Evolutionary conservation across 1,284 basidiomycete species (phyloP), one percentile per base, ranked within the genome.

Genomic region (Meira nashicola): DNA sequence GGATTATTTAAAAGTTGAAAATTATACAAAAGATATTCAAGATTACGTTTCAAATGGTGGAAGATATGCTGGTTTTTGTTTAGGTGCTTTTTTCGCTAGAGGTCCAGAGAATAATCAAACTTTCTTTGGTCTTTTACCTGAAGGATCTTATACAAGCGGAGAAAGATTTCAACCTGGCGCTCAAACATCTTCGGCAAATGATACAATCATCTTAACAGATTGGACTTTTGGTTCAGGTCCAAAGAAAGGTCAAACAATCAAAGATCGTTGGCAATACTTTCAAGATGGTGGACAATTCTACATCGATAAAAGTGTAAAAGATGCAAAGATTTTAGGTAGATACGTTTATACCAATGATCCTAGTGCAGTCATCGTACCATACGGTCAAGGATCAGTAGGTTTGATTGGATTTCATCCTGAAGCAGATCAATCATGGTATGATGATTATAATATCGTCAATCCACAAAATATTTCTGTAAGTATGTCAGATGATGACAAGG

Each of bases 261-360:
- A 43, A 11, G 21, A 54, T 54, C 11, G 51, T 28, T 54, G 51
- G 51, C 51, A 54, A 54, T 54, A 54, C 48, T 54, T 54, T 37
- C 51, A 54, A 54, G 51, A 54, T 39, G 51, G 51, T 9, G 51
- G 51, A 5, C 19, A 14, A 17, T n/a, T 54, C 15, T 17, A 54
- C 33, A 17, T 54, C 17, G 51, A 43, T 17, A 17, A 38, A 40
- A 54, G 15, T 23, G 28, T 21, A 12, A 37, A 43, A 43, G 40
- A 11, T 6, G 19, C 40, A 6, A 15, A 15, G 15, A 19, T 43
- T 15, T 43, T 43, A 10, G 40, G 40, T 19, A 43, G 19, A 43
- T 54, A 37, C 51, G 37, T 12, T 4, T 54, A 38, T 40, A 54
- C 51, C 19, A 37, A 37, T 4, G 51, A 54, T 43, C 12, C 15